Conservation (phyloP, 768 basidiomycete genomes). For the Auricularia auricula-judae region DNA sequence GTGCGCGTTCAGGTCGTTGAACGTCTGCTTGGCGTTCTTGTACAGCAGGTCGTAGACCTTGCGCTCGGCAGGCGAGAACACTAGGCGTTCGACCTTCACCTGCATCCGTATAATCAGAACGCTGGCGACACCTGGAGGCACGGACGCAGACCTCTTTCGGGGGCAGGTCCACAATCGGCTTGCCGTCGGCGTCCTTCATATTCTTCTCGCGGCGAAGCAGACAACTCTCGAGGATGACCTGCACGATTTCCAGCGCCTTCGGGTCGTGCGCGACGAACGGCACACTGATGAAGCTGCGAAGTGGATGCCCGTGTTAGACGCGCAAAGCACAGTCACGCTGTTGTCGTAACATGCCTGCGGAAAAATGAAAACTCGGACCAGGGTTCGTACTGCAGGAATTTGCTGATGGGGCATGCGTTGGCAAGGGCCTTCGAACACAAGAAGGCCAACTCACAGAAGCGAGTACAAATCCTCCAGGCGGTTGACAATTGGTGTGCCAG, state of each 20-base stretch:
- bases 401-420: constrained; percentile 28
- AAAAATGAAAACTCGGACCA: constrained; percentile 85
- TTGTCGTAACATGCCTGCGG: constrained; percentile 44
- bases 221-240: constrained; percentile 83
- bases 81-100: constrained; percentile 62
- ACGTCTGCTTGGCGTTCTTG: constrained; percentile 63
- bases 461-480: constrained; percentile 86
- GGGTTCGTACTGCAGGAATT: constrained; percentile 66
- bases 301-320: constrained; percentile 2
- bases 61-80: constrained; percentile 69
- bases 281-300: constrained; percentile 68
- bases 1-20: constrained; percentile 67
- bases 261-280: constrained; percentile 88
- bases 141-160: constrained; percentile 52
- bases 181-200: constrained; percentile 80
- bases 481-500: constrained; percentile 95
- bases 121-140: no score
- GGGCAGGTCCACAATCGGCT: constrained; percentile 80
- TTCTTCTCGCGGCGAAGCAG: constrained; percentile 86
- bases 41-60: constrained; percentile 88
- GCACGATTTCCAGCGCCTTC: constrained; percentile 89
- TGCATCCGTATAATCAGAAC: constrained; percentile 14
- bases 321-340: background rate
- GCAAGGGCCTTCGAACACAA: background rate
- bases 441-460: constrained; percentile 37